Base-by-base conservation (phyloP, 495 filamentous ascomycete species). In the Talaromyces ruber region DNA sequence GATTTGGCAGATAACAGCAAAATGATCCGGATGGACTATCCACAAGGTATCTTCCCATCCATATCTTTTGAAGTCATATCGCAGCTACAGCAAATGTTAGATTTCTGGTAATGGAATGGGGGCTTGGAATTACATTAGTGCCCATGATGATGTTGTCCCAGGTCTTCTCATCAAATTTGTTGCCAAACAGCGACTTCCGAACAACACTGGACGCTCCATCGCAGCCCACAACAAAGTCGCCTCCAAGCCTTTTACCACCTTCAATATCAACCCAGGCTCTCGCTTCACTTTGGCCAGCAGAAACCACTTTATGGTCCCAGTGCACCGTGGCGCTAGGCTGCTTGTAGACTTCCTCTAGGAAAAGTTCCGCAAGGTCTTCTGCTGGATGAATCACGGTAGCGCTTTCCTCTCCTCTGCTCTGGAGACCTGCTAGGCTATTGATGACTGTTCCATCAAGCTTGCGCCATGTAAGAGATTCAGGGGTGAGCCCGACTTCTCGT, bases 1-100 rank as follows among this genome's bases (percentile, higher is more conserved):
- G 63, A 87, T 81, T 57, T 71, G 77, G 11, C 82, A 83, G 6
- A 79, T 82, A 81, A 88, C 84, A 74, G 82, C 83, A 62, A 79
- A 85, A 66, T 86, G 71, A 7, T 81, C 75, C 0, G 83, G 85
- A 55, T 87, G 78, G 11, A 87, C 68, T 62, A 84, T 81, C 63
- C 84, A 85, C 65, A 82, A 84, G 32, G 77, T 73, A 65, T 87
- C 84, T 65, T 74, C 72, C 64, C 77, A 84, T 28, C 72, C 77
- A 62, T 75, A 84, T 59, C 80, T 79, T 18, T 75, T 68, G 63
- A 85, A 85, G 63, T 82, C 78, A 62, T 84, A 83, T 66, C 82
- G 84, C 2, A 83, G 75, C 82, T 81, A 32, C n/a, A 16, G 16
- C 4, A 22, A 50, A 11, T 50, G 30, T 34, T 12, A 34, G 30